Conservation (phyloP, 208 protist genomes). For the Acanthamoeba lenticulata region DNA sequence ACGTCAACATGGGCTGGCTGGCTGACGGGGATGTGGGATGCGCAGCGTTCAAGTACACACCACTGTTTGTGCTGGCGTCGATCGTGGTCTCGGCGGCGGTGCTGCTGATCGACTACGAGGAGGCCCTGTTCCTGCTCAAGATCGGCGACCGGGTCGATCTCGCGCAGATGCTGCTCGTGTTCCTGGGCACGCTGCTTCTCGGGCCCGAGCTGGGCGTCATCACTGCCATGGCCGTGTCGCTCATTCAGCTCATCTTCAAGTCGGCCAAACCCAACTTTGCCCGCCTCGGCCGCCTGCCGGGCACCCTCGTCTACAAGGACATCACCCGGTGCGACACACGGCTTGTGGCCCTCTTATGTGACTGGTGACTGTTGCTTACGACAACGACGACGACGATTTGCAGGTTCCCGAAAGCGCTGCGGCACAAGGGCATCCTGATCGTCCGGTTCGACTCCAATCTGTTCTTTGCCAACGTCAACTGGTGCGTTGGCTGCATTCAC, state of each 20-base stretch:
- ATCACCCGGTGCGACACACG: background rate
- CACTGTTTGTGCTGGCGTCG: constrained; percentile 1
- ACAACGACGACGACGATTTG: background rate
- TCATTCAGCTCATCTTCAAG: constrained; percentile 15
- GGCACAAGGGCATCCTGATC: constrained; percentile 26
- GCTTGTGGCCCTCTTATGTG: background rate
- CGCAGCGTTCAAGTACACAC: background rate
- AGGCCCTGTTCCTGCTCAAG: constrained; percentile 11
- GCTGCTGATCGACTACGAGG: constrained; percentile 24
- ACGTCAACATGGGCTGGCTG: background rate
- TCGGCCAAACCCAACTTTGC: constrained; percentile 49
- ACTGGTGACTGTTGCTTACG: too few species aligned
- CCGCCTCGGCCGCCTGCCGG: background rate
- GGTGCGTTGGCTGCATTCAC: background rate
- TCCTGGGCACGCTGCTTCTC: background rate
- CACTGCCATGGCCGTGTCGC: background rate
- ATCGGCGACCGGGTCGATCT: constrained; percentile 12
- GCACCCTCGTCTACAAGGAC: constrained; percentile 48
- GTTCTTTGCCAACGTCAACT: constrained; percentile 59
- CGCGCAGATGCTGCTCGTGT: background rate
- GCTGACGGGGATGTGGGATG: background rate
- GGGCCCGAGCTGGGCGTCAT: constrained; percentile 47
- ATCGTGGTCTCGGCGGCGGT: constrained; percentile 28
- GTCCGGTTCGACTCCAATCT: constrained; percentile 5
- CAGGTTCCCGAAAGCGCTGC: background rate